These are phyloP conservation scores for Meira nashicola DNA, from an alignment of 1,284 basidiomycete species.

Conservation along the genomic window DNA sequence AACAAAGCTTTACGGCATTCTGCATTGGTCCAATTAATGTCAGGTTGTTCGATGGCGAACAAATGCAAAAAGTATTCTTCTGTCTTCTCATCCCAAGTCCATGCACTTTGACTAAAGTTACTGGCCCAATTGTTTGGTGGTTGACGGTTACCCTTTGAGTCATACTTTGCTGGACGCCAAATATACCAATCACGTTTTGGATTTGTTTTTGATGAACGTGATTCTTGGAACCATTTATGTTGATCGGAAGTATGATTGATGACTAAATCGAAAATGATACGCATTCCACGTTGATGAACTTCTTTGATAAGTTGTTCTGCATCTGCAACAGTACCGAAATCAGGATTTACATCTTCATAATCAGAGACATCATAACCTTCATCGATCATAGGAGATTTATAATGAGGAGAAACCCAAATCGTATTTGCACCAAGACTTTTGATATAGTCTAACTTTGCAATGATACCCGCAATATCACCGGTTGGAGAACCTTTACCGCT, in stretches of 20 bases:
- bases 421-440: conserved; percentile 67
- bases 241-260: conserved; percentile 72
- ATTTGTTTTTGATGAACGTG: conserved; percentile 60
- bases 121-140: conserved; percentile 64
- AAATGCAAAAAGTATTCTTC: conserved; percentile 72
- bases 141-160: conserved; percentile 50
- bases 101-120: conserved; percentile 57
- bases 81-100: conserved; percentile 67
- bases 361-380: conserved; percentile 56
- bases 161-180: conserved; percentile 65
- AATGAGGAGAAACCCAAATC: conserved; percentile 72
- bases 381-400: conserved; percentile 48
- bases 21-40: conserved; percentile 72
- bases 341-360: conserved; percentile 67
- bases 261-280: conserved; percentile 73
- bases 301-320: conserved; percentile 65
- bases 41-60: conserved; percentile 63
- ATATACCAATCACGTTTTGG: conserved; percentile 71
- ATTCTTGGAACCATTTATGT: conserved; percentile 66
- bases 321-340: conserved; percentile 69
- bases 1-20: conserved; percentile 60
- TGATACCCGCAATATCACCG: conserved; percentile 69
- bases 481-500: conserved; percentile 71
- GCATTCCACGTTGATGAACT: conserved; percentile 66
- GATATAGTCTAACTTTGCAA: conserved; percentile 66